phyloP scores from a whole-genome alignment of 768 basidiomycete species.

The Harrya chromipes region DNA sequence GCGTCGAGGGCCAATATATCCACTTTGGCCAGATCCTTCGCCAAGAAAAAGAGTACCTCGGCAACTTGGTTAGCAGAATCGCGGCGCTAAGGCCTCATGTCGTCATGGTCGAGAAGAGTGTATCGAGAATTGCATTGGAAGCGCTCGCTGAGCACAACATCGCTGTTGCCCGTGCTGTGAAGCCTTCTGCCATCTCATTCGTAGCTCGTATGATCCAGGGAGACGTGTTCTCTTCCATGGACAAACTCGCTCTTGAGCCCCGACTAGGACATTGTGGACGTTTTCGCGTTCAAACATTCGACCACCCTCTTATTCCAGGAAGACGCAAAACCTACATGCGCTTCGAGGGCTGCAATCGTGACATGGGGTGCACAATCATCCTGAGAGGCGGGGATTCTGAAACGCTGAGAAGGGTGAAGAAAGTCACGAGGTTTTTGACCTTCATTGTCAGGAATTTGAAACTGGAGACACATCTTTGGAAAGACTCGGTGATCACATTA shows the following conservation, averaged over 20 bases:
- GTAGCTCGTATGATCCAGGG: conserved; percentile 94
- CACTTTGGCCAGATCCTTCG: conserved; percentile 87
- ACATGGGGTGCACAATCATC: conserved; percentile 93
- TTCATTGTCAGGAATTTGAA: conserved; percentile 93
- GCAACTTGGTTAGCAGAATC: conserved; percentile 83
- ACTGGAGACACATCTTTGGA: conserved; percentile 92
- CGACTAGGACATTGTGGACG: conserved; percentile 83
- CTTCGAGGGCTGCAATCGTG: conserved; percentile 91
- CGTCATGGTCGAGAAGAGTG: conserved; percentile 87
- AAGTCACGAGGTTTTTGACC: conserved; percentile 86
- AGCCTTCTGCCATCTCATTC: conserved; percentile 80
- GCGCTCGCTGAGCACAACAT: conserved; percentile 82
- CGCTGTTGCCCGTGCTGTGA: conserved; percentile 87
- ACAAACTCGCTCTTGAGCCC: conserved; percentile 86
- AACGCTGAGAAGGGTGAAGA: conserved; percentile 81
- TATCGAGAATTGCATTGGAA: conserved; percentile 87
- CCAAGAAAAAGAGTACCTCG: conserved; percentile 91
- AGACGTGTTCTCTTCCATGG: conserved; percentile 94
- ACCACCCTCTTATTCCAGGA: conserved; percentile 92
- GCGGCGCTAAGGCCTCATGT: conserved; percentile 90
- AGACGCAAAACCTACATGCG: conserved; percentile 95
- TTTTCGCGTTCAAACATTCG: conserved; percentile 90
- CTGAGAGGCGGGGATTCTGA: conserved; percentile 84
- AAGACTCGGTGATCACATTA: conserved; percentile 77
- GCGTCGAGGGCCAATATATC: conserved; percentile 90